Percentiles rank a stretch among this genome's conserved stretches.
Evolutionary conservation across 306 rosid genomes (phyloP).

Genomic region (Begonia peltatifolia): DNA sequence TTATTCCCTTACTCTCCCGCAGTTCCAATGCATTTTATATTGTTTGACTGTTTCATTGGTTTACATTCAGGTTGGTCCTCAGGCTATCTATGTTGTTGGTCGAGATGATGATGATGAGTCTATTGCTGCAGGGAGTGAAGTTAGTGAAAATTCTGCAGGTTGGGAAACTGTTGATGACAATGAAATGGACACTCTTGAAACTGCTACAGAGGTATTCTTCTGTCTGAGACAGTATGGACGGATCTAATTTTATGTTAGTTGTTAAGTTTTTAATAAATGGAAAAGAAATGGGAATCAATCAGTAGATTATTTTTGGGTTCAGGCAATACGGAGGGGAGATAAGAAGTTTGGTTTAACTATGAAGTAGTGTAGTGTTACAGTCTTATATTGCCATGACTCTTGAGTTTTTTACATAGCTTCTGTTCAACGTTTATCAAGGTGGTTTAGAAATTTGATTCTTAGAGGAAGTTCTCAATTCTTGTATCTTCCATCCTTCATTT

Average conservation of each 20-base stretch:
- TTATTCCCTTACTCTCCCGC: background rate
- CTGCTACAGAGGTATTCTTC: slow-evolving; percentile 55
- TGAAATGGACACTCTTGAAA: slow-evolving; percentile 44
- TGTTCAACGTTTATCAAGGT: no score
- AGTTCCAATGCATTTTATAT: background rate
- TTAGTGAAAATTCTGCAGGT: slow-evolving; percentile 79
- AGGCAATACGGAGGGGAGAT: no score
- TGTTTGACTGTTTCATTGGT: slow-evolving; percentile 10
- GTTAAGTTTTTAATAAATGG: no score
- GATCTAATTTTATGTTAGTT: no score
- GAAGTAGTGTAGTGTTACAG: no score
- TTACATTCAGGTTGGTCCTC: slow-evolving; percentile 79
- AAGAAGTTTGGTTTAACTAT: no score
- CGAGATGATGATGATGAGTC: slow-evolving; percentile 98
- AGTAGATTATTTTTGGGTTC: background rate
- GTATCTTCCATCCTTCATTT: no score
- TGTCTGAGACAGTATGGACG: slow-evolving; percentile 1
- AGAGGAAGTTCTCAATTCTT: no score
- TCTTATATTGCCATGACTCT: no score
- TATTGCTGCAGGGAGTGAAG: slow-evolving; percentile 75
- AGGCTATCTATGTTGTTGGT: slow-evolving; percentile 96
- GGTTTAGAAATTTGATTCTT: no score
- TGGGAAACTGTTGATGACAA: slow-evolving; percentile 96
- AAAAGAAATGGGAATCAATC: background rate
- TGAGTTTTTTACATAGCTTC: no score